Evolutionary conservation across 495 filamentous ascomycete genomes (phyloP).

Genomic region (Talaromyces trachyspermus): DNA sequence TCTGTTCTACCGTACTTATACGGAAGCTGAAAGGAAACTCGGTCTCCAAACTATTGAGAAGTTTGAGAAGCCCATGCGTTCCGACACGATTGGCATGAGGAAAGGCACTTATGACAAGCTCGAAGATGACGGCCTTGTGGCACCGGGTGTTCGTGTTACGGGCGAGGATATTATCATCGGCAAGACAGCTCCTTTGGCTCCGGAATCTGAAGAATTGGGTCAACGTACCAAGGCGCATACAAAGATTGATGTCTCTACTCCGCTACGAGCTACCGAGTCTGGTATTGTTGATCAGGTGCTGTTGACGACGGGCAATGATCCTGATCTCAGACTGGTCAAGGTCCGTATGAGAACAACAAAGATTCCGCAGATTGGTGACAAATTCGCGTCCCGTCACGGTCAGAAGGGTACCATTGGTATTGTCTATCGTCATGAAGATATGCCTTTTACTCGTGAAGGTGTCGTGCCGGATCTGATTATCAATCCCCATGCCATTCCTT

Average conservation of each 20-base stretch:
- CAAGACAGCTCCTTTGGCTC: conserved; percentile 89
- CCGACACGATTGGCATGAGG: conserved; percentile 81
- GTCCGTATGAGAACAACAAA: conserved; percentile 96
- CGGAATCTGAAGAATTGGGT: conserved; percentile 89
- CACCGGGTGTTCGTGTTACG: conserved; percentile 85
- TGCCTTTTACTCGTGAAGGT: conserved; percentile 93
- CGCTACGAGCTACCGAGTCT: conserved; percentile 87
- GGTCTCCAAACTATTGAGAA: conserved; percentile 82
- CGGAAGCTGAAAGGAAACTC: conserved; percentile 88
- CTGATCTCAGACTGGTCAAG: conserved; percentile 88
- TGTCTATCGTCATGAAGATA: conserved; percentile 93
- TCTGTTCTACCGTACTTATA: conserved; percentile 96
- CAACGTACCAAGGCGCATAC: conserved; percentile 81
- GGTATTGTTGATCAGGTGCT: conserved; percentile 94
- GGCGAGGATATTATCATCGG: conserved; percentile 99
- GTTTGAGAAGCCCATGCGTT: conserved; percentile 90
- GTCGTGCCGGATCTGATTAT: conserved; percentile 94
- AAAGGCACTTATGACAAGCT: conserved; percentile 98
- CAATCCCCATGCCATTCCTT: conserved; percentile 99
- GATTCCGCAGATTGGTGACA: conserved; percentile 97
- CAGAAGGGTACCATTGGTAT: conserved; percentile 99
- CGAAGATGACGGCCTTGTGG: conserved; percentile 88
- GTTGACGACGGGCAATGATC: conserved; percentile 78
- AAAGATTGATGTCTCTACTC: conserved; percentile 92
- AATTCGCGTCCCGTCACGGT: conserved; percentile 97